These are phyloP conservation scores for Pseudogymnoascus sp. DNA, from an alignment of 2,329 filamentous ascomycete species.

Conservation along the genomic window DNA sequence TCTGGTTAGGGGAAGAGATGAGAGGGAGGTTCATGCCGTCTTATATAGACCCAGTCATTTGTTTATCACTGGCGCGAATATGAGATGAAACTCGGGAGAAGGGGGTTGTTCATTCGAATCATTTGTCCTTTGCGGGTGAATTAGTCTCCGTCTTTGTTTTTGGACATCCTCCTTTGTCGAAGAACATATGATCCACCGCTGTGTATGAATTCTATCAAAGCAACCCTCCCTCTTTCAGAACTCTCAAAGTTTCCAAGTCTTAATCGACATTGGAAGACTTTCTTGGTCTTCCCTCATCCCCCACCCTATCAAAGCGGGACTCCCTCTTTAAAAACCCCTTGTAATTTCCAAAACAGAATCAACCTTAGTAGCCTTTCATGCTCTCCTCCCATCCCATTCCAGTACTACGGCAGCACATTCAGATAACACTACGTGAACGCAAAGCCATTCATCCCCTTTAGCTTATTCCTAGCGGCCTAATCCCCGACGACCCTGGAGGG, in stretches of 20 bases:
- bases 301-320: background rate
- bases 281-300: too few relatives aligned
- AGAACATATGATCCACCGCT: background rate
- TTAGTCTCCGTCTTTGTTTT: background rate
- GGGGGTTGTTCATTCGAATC: background rate
- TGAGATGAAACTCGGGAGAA: background rate
- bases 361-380: background rate
- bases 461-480: constrained; percentile 36
- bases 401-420: constrained; percentile 35
- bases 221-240: too few relatives aligned
- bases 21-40: too few relatives aligned
- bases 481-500: constrained; percentile 46
- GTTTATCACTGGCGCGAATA: background rate
- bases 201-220: too few relatives aligned
- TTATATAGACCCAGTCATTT: too few relatives aligned
- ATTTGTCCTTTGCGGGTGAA: background rate
- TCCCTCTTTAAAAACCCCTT: background rate
- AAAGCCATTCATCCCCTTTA: constrained; percentile 44
- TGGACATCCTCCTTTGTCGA: background rate
- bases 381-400: background rate
- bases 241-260: too few relatives aligned
- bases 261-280: too few relatives aligned
- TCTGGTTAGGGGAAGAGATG: too few relatives aligned
- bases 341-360: background rate
- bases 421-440: constrained; percentile 72